phyloP scores from a whole-genome alignment of 768 basidiomycete genomes.

The Neoboletus subvelutipes region DNA sequence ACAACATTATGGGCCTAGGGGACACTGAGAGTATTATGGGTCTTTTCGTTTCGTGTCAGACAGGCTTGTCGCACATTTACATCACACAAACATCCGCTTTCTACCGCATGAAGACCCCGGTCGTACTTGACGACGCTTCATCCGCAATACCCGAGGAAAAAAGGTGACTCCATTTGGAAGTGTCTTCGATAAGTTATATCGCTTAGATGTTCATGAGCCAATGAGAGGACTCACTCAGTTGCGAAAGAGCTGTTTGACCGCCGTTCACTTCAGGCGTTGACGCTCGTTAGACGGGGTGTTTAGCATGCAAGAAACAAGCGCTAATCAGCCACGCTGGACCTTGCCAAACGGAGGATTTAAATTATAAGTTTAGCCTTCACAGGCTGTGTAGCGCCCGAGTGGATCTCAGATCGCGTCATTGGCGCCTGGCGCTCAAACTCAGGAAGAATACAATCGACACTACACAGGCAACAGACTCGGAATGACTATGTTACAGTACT shows the following conservation, averaged over 20 bases:
- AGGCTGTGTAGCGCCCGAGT: constrained; percentile 2
- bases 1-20: constrained; percentile 15
- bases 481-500: not conserved
- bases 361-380: constrained; percentile 24
- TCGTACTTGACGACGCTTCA: not conserved
- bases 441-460: not conserved
- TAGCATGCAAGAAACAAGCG: not conserved
- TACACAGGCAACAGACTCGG: not conserved
- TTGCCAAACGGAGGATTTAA: constrained; percentile 2
- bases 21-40: not conserved
- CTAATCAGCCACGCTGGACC: not conserved
- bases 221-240: not conserved
- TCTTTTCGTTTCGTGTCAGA: constrained; percentile 2
- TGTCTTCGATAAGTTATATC: not conserved
- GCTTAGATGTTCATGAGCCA: not conserved
- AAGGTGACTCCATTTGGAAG: not conserved
- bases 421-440: no score
- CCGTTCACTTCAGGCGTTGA: not conserved
- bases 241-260: not conserved
- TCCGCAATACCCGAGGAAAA: not conserved
- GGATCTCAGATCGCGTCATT: constrained; percentile 21
- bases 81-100: constrained; percentile 7
- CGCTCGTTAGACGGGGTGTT: not conserved
- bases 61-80: not conserved
- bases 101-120: not conserved